Conservation (phyloP, 2,329 filamentous ascomycete genomes). For the Xylariaceae sp. region DNA sequence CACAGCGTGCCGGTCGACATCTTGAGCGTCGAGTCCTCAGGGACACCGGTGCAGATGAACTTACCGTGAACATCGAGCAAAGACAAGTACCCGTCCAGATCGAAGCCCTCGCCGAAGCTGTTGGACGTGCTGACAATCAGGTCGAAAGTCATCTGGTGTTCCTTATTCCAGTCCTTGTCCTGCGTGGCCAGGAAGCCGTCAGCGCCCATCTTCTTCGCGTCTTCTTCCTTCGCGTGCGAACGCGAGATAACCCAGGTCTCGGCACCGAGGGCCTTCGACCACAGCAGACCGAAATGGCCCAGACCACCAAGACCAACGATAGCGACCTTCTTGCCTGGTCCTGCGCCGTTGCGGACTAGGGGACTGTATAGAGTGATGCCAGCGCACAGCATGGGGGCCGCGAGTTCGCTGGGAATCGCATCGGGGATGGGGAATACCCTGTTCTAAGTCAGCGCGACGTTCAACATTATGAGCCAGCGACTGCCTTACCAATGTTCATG, state of each 20-base stretch:
- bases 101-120: slow-evolving; percentile 63
- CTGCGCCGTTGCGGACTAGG: slow-evolving; percentile 70
- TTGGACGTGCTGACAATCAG: slow-evolving; percentile 75
- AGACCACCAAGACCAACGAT: slow-evolving; percentile 72
- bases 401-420: slow-evolving; percentile 57
- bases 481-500: slow-evolving; percentile 67
- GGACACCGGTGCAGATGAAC: slow-evolving; percentile 78
- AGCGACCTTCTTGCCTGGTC: slow-evolving; percentile 75
- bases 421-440: slow-evolving; percentile 74
- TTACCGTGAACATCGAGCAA: slow-evolving; percentile 78
- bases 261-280: slow-evolving; percentile 64
- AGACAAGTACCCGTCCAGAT: slow-evolving; percentile 69
- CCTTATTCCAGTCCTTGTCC: slow-evolving; percentile 56
- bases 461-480: not conserved
- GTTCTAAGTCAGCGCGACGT: slow-evolving; percentile 1
- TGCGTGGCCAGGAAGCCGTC: slow-evolving; percentile 58
- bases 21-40: slow-evolving; percentile 69
- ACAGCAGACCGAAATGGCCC: slow-evolving; percentile 69
- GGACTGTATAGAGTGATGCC: slow-evolving; percentile 79
- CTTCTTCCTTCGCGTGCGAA: slow-evolving; percentile 57
- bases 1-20: slow-evolving; percentile 75
- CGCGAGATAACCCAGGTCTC: slow-evolving; percentile 63
- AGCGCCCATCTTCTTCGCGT: slow-evolving; percentile 58
- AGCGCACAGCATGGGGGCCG: slow-evolving; percentile 81
- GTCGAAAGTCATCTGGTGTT: slow-evolving; percentile 65